Percentiles rank a stretch among this genome's conserved stretches.
Conservation (phyloP, 2,329 filamentous ascomycete genomes). For the Arthrobotrys pseudoclavata region DNA sequence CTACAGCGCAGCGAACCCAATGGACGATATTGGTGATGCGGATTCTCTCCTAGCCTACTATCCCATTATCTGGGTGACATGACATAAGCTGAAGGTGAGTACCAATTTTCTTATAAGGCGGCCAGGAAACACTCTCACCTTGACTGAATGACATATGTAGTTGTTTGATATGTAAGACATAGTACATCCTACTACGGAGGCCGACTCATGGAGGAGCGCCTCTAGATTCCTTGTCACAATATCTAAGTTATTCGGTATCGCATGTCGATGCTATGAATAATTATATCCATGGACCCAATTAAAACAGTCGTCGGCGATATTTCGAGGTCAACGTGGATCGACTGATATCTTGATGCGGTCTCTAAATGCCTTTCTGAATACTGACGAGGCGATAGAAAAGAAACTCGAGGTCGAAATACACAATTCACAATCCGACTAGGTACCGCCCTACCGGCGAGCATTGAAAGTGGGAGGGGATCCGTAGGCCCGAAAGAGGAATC, state of each 20-base stretch:
- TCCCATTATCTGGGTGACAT: no score
- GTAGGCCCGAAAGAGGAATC: not conserved
- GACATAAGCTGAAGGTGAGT: no score
- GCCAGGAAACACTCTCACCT: not conserved
- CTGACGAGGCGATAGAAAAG: no score
- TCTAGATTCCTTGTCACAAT: not conserved
- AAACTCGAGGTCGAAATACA: no score
- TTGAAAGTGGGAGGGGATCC: not conserved
- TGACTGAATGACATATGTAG: no score
- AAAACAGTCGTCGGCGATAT: no score
- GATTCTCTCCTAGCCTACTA: no score
- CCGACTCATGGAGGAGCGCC: not conserved
- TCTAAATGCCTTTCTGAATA: no score
- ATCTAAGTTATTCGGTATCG: not conserved
- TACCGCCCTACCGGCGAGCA: not conserved
- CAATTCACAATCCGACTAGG: not conserved
- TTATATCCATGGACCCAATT: not conserved
- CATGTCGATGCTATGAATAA: not conserved
- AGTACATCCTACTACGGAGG: not conserved
- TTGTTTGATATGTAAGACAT: not conserved
- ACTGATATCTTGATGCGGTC: not conserved
- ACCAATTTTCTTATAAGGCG: no score
- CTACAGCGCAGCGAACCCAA: no score
- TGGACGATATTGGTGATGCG: no score
- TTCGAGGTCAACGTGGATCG: not conserved